Conservation (phyloP, 176 grass and related monocot species). For the Chrysopogon serrulatus region DNA sequence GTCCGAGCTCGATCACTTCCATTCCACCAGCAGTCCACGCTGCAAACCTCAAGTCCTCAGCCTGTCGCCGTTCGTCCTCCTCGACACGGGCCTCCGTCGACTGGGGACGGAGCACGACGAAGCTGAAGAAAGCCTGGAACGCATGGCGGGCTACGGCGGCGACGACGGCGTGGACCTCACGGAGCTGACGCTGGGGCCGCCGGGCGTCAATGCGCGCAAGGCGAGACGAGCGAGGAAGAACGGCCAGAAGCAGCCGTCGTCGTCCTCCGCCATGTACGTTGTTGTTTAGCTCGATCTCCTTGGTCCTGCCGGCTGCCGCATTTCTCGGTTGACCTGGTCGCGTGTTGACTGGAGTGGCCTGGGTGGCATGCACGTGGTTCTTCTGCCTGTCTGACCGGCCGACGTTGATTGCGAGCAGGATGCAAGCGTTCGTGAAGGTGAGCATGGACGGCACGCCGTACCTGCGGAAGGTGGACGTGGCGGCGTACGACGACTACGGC, state of each 20-base stretch:
- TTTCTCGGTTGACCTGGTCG: not conserved
- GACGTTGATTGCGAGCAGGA: not conserved
- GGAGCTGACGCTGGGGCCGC: conserved; percentile 70
- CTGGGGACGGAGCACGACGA: not conserved
- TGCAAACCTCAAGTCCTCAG: not conserved
- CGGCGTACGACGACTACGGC: conserved; percentile 56
- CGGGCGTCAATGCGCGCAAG: conserved; percentile 34
- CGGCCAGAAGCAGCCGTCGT: not conserved
- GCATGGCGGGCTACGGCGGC: conserved; percentile 43
- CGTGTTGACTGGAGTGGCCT: not conserved
- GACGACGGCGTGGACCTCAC: conserved; percentile 61
- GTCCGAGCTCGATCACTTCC: not conserved
- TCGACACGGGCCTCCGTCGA: not conserved
- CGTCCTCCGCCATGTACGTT: not conserved
- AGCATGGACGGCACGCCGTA: conserved; percentile 93
- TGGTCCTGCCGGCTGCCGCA: not conserved
- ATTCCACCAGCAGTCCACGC: not conserved
- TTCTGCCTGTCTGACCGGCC: not conserved
- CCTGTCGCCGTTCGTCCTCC: not conserved
- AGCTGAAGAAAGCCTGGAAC: not conserved
- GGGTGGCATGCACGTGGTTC: not conserved
- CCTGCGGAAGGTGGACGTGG: conserved; percentile 80
- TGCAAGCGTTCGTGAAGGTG: conserved; percentile 78
- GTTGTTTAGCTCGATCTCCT: not conserved
- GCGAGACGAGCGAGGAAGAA: conserved; percentile 28